Percentiles rank a stretch among this genome's conserved stretches.
These are phyloP conservation scores for Sclerotinia nivalis DNA, from an alignment of 2,329 filamentous ascomycete species.

Conservation along the genomic window DNA sequence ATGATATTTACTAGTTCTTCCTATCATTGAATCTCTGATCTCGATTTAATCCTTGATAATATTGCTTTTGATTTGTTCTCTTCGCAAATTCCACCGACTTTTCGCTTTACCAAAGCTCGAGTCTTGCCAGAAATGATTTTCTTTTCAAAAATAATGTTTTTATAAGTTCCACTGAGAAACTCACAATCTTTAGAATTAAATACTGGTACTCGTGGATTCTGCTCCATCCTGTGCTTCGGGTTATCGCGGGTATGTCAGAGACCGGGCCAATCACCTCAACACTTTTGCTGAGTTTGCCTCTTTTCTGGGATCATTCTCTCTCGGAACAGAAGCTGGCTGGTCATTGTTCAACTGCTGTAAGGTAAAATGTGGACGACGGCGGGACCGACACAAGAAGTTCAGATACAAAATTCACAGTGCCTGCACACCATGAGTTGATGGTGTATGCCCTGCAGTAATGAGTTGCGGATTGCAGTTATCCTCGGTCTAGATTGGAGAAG, in stretches of 20 bases:
- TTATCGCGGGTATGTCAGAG: neutral
- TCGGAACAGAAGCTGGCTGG: neutral
- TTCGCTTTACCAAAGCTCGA: neutral
- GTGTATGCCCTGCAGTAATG: too few species aligned
- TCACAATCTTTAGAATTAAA: neutral
- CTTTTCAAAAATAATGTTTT: neutral
- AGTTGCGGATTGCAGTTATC: neutral
- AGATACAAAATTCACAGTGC: neutral
- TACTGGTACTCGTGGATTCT: neutral
- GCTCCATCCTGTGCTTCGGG: neutral
- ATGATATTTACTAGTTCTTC: neutral
- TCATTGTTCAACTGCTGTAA: neutral
- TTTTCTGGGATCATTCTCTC: neutral
- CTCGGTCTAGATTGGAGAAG: neutral
- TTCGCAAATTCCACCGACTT: neutral
- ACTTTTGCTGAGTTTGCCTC: neutral
- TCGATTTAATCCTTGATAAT: neutral
- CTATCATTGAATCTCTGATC: neutral
- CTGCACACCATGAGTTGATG: neutral
- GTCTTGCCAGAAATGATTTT: neutral
- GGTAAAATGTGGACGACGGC: neutral
- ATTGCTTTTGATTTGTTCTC: neutral
- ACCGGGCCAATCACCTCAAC: neutral
- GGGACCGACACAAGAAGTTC: neutral
- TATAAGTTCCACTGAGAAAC: neutral